Evolutionary conservation across 768 basidiomycete genomes (phyloP).

Genomic region (Daedaleopsis sinensis): DNA sequence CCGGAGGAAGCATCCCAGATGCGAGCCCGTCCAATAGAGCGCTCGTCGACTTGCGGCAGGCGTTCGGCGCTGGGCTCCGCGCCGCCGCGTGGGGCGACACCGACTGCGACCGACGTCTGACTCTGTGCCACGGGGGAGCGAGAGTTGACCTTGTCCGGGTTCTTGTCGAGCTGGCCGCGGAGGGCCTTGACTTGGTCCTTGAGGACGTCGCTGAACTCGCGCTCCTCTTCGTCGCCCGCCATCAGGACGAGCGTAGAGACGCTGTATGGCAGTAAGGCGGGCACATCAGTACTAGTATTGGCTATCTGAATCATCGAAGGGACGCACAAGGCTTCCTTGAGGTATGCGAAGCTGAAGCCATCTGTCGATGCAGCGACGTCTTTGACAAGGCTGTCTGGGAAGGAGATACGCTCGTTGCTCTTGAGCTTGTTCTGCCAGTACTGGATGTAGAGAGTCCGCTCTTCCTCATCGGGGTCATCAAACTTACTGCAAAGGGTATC

Average conservation of each 20-base stretch:
- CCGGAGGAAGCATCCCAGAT: conserved; percentile 25
- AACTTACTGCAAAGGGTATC: conserved; percentile 51
- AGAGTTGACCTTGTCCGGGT: conserved; percentile 13
- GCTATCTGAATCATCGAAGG: not conserved
- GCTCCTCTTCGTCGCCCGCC: conserved; percentile 49
- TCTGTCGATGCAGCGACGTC: conserved; percentile 63
- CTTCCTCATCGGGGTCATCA: conserved; percentile 66
- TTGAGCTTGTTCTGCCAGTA: conserved; percentile 85
- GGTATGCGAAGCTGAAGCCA: conserved; percentile 82
- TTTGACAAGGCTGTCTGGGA: conserved; percentile 65
- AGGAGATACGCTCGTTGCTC: conserved; percentile 60
- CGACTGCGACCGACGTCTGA: not conserved
- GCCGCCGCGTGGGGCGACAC: not conserved
- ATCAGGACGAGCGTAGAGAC: conserved; percentile 74
- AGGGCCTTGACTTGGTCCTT: conserved; percentile 63
- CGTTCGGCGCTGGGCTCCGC: not conserved
- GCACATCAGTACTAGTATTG: not conserved
- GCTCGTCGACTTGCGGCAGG: conserved; percentile 11
- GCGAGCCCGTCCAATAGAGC: conserved; percentile 16
- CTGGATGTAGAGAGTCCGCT: conserved; percentile 65
- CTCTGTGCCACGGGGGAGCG: not conserved
- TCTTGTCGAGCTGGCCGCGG: conserved; percentile 65
- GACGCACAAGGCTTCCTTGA: conserved; percentile 88
- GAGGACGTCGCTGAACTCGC: conserved; percentile 53
- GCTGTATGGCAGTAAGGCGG: conserved; percentile 49